phyloP scores from a whole-genome alignment of 352 stramenopile species.

The Phytophthora pistaciae region DNA sequence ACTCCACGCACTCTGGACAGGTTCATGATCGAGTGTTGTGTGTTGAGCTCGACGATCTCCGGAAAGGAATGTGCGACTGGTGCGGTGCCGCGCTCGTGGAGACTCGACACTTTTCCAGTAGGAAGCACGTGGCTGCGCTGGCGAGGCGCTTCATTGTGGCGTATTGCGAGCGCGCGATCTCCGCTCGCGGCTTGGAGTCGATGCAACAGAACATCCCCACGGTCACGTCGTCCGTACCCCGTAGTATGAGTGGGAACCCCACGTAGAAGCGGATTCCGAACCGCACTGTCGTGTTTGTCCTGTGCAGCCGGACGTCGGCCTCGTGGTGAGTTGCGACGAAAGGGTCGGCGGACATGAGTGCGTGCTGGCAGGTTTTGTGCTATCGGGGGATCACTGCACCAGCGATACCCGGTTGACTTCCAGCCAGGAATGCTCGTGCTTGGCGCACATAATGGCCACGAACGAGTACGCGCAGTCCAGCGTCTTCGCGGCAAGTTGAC shows the following conservation, averaged over 20 bases:
- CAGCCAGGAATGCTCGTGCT: conserved; percentile 51
- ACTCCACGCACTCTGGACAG: conserved; percentile 5
- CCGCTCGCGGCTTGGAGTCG: conserved; percentile 20
- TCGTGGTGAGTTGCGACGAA: conserved; percentile 61
- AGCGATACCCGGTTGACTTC: conserved; percentile 33
- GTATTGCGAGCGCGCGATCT: conserved; percentile 38
- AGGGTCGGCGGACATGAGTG: conserved; percentile 57
- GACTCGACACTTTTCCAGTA: conserved; percentile 20
- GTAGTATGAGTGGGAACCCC: conserved; percentile 41
- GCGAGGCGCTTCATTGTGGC: conserved; percentile 27
- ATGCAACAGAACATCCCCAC: conserved; percentile 43
- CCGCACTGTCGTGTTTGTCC: neutral
- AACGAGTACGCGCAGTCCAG: conserved; percentile 57
- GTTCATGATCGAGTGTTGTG: neutral
- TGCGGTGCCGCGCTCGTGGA: too few species aligned
- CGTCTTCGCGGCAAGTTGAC: conserved; percentile 52
- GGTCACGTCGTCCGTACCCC: neutral
- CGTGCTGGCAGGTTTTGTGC: conserved; percentile 65
- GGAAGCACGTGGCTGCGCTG: conserved; percentile 17
- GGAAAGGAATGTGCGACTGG: neutral
- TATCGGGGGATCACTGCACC: conserved; percentile 46
- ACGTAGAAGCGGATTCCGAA: conserved; percentile 56
- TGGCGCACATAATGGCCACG: conserved; percentile 56
- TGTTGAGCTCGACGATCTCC: neutral
- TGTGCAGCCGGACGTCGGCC: conserved; percentile 63